phyloP scores from a whole-genome alignment of 176 grass and related monocot species.

The Alopecurus myosuroides region DNA sequence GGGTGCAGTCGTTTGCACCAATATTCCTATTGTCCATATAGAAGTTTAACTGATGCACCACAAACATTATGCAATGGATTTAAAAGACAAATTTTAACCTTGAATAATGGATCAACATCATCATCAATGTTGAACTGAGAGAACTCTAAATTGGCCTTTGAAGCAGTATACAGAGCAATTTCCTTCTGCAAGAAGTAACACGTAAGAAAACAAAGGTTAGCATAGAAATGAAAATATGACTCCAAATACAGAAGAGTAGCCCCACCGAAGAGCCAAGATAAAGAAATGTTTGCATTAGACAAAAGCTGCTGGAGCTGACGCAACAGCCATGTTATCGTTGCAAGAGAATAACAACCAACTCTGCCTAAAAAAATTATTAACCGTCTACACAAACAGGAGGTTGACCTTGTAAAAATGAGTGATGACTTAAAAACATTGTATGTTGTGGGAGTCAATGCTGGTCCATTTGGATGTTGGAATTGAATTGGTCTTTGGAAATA shows the following conservation, averaged over 20 bases:
- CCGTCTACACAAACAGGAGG: background rate
- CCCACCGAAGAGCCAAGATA: background rate
- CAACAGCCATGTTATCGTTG: background rate
- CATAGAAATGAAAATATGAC: slow-evolving; percentile 10
- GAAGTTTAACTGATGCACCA: background rate
- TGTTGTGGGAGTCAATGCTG: background rate
- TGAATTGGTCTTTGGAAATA: background rate
- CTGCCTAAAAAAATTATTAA: slow-evolving; percentile 14
- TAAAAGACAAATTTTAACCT: slow-evolving; percentile 47
- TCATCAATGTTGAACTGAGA: slow-evolving; percentile 99
- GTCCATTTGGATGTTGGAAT: background rate
- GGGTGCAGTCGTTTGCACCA: slow-evolving; percentile 98
- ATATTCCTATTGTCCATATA: slow-evolving; percentile 69
- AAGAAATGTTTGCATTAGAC: background rate
- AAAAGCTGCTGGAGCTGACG: slow-evolving; percentile 8
- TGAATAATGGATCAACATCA: slow-evolving; percentile 93
- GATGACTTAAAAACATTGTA: background rate
- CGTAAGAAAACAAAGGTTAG: slow-evolving; percentile 29
- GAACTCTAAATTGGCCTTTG: slow-evolving; percentile 92
- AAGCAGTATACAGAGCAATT: slow-evolving; percentile 96
- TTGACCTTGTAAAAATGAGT: background rate
- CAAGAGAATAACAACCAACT: slow-evolving; percentile 5
- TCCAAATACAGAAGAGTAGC: slow-evolving; percentile 3
- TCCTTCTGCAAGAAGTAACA: slow-evolving; percentile 73
- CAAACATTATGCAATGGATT: background rate